Evolutionary conservation across 2,329 filamentous ascomycete genomes (phyloP), one percentile per base, ranked within the genome.

Genomic region (Penicillium sp.): DNA sequence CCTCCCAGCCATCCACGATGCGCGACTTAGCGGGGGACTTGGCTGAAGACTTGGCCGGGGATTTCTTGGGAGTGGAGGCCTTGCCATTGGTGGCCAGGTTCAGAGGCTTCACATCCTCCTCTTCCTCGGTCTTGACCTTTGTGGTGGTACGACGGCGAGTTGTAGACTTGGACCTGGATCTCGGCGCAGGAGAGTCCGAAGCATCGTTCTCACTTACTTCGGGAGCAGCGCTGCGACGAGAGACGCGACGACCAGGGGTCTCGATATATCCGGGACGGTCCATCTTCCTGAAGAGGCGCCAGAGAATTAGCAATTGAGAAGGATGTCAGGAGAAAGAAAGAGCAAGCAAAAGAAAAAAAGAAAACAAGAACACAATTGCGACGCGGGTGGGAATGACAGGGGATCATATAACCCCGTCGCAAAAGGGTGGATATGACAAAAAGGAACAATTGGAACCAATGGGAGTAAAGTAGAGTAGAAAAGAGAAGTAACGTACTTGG

Each of bases 201-300:
- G 60, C 54, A 54, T 70, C 68, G 53, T 70, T 65, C 52, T 67
- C 60, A 34, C 63, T 69, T 45, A 61, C 56, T 5, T 71, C 74
- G 18, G 72, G 65, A 49, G 66, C 66, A n/a, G 64, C 70, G 59
- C 76, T 77, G 63, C 72, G 77, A 54, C 79, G 75, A 51, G 71
- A 77, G 37, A 70, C 66, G 50, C 79, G 77, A 52, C 73, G 69
- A 54, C 75, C 71, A 50, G 81, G 81, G 13, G 81, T 83, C 59
- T 82, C 77, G 44, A 83, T 76, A 62, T 78, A 83, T 45, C 78
- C 80, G 39, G 77, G 76, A 52, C 78, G 76, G 48, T 79, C 75
- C 48, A 77, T 73, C 71, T 83, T 83, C 68, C 82, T 84, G 57
- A 13, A 29, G 21, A 52, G 42, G 26, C n/a, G 48, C 34, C 33